phyloP scores from a whole-genome alignment of 805 yeast genomes.

The Candida patagonica region DNA sequence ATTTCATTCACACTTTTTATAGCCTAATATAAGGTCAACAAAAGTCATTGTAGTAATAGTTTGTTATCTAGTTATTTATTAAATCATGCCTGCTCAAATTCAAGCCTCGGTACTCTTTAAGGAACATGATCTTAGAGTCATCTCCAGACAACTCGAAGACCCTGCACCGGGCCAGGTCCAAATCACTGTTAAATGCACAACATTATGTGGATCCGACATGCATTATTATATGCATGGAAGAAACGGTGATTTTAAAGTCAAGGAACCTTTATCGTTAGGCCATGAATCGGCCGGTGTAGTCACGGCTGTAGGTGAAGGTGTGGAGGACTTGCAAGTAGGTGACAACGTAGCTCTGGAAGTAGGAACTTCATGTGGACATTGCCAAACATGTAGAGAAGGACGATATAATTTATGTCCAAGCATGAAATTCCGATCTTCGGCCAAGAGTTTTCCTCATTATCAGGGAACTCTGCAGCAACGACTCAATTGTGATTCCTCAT shows the following conservation, averaged over 20 bases:
- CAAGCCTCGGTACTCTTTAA: conserved; percentile 14
- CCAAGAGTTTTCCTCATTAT: conserved; percentile 45
- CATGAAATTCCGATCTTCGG: conserved; percentile 84
- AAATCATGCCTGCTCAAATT: conserved; percentile 1
- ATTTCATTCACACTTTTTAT: too few relatives aligned
- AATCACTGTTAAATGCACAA: conserved; percentile 12
- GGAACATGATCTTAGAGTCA: conserved; percentile 12
- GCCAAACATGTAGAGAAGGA: conserved; percentile 87
- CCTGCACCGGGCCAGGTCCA: conserved; percentile 14
- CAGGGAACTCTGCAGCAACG: conserved; percentile 56
- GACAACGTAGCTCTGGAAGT: conserved; percentile 87
- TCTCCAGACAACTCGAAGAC: conserved; percentile 9
- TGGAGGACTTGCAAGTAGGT: conserved; percentile 60
- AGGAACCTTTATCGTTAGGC: conserved; percentile 76
- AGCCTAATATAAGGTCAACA: too few relatives aligned
- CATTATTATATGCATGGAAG: conserved; percentile 73
- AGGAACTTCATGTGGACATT: conserved; percentile 66
- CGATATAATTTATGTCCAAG: conserved; percentile 75
- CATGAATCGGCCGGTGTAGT: conserved; percentile 81
- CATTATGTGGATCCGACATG: conserved; percentile 57
- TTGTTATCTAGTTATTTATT: not conserved
- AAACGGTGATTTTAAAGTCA: conserved; percentile 70
- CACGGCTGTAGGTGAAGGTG: conserved; percentile 58
- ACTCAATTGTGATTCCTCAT: conserved; percentile 59
- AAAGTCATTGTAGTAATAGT: too few relatives aligned